Percentiles rank a stretch among this genome's conserved stretches.
These are phyloP conservation scores for Alternaria burnsii DNA, from an alignment of 2,329 filamentous ascomycete species.

Conservation along the genomic window DNA sequence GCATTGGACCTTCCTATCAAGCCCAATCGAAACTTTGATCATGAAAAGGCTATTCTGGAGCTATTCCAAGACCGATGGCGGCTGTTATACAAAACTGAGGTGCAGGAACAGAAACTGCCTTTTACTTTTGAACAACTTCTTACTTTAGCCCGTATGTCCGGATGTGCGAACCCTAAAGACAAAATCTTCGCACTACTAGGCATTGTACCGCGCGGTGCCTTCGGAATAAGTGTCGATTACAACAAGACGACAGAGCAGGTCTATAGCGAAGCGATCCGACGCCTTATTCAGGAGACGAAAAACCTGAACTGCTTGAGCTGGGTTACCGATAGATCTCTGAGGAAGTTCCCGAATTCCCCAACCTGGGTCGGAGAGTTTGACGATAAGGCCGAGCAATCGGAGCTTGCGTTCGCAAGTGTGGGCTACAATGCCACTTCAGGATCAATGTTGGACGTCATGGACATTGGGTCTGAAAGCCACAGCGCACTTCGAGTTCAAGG, in stretches of 20 bases:
- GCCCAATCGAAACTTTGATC: background rate
- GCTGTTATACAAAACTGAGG: background rate
- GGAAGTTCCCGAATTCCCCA: background rate
- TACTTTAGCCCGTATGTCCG: background rate
- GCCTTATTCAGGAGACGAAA: background rate
- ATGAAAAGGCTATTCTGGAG: background rate
- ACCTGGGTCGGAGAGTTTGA: constrained; percentile 10
- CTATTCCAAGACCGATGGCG: background rate
- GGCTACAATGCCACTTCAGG: background rate
- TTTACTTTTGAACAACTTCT: constrained; percentile 3
- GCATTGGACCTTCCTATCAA: background rate
- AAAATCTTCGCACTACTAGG: constrained; percentile 5
- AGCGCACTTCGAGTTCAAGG: background rate
- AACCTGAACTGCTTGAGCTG: constrained; percentile 4
- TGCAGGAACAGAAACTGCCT: background rate
- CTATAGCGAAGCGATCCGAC: background rate
- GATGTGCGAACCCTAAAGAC: constrained; percentile 3
- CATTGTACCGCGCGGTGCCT: background rate
- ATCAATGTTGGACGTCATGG: background rate
- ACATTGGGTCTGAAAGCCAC: too few relatives aligned
- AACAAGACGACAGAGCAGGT: background rate
- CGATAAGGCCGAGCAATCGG: constrained; percentile 1
- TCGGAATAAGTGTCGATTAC: constrained; percentile 2
- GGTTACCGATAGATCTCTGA: background rate
- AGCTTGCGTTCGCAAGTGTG: constrained; percentile 1